A percentile compares a stretch with the other conserved stretches of the same genome.
These are phyloP conservation scores for Oropetium thomaeum DNA, from an alignment of 176 grass and related monocot genomes.

Conservation along the genomic window DNA sequence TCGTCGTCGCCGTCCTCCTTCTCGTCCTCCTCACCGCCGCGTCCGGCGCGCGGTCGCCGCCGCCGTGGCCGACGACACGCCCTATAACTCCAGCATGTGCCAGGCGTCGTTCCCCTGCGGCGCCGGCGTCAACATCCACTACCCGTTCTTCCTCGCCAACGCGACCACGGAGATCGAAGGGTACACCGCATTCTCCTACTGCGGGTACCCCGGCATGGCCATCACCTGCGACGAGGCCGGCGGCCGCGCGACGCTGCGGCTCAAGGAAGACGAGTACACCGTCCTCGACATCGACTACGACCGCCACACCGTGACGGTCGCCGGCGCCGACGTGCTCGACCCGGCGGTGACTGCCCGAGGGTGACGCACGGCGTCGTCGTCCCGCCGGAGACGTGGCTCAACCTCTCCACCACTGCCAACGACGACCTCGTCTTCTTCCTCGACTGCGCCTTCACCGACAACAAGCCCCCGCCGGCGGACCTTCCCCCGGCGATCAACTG, in stretches of 20 bases:
- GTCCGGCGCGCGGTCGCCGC: not conserved
- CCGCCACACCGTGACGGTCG: constrained; percentile 22
- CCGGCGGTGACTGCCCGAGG: constrained; percentile 37
- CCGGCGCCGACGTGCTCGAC: not conserved
- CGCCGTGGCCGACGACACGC: not conserved
- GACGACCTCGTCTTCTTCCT: constrained; percentile 38
- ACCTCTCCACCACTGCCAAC: constrained; percentile 15
- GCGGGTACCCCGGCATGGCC: constrained; percentile 49
- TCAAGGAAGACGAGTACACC: constrained; percentile 25
- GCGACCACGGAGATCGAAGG: not conserved
- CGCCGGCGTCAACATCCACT: not conserved
- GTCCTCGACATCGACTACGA: constrained; percentile 29
- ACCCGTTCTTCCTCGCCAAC: constrained; percentile 36
- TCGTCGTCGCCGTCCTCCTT: not conserved
- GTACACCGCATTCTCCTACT: not conserved
- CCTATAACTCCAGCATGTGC: not conserved
- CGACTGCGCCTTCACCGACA: not conserved
- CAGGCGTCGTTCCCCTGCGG: not conserved
- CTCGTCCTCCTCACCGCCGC: not conserved
- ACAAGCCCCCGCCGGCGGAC: fast-evolving
- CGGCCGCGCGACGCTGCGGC: not conserved
- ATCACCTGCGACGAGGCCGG: constrained; percentile 14
- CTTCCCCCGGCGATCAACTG: not conserved
- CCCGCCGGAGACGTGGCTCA: not conserved
- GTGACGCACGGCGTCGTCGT: constrained; percentile 30